A percentile compares a stretch with the other conserved stretches of the same genome.
Evolutionary conservation across 208 protist species (phyloP).

Genomic region (Acanthamoeba lenticulata): DNA sequence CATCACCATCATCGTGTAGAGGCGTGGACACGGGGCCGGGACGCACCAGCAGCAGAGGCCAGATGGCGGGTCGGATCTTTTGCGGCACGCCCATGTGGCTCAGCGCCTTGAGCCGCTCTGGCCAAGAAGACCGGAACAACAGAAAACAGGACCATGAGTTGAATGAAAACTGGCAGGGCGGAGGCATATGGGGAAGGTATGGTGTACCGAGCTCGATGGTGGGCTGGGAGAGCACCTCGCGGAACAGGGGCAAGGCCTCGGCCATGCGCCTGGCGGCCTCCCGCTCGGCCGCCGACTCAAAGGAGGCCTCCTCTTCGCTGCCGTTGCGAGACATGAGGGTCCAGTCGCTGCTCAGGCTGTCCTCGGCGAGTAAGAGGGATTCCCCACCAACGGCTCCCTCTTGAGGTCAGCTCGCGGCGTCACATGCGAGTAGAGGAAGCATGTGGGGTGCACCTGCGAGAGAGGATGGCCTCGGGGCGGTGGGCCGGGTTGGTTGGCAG

Average conservation of each 20-base stretch:
- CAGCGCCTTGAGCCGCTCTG: neutral
- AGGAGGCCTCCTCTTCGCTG: neutral
- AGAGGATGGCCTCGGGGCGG: neutral
- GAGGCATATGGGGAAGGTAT: no score
- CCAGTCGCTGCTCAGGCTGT: neutral
- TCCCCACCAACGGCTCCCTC: no score
- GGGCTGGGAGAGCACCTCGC: neutral
- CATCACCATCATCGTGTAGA: no score
- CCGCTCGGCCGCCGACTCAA: neutral
- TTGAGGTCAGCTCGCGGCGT: no score
- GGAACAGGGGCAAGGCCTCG: neutral
- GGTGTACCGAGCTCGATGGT: neutral
- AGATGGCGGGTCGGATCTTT: neutral
- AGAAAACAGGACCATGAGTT: no score
- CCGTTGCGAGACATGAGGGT: neutral
- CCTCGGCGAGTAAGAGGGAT: no score
- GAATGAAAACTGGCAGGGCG: neutral
- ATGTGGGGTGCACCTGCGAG: neutral
- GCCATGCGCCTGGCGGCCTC: neutral
- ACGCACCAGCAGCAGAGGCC: neutral
- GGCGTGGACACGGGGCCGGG: no score
- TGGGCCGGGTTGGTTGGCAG: neutral
- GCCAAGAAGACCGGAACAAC: neutral
- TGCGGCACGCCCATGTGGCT: neutral
- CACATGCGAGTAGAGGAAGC: no score